Conservation (phyloP, 2,329 filamentous ascomycete genomes). For the Colletotrichum sp. region DNA sequence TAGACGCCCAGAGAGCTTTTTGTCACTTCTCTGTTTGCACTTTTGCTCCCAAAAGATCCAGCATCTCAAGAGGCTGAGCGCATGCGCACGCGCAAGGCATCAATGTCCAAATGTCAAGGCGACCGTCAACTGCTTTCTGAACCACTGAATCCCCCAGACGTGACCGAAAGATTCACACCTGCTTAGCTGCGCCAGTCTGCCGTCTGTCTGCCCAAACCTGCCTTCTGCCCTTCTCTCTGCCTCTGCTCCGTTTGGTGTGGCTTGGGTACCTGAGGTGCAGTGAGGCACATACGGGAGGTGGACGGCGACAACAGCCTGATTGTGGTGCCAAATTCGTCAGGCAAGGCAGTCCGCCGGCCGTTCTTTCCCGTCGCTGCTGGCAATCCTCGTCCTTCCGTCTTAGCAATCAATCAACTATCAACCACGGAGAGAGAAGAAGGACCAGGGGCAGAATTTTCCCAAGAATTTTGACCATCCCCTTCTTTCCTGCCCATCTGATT, state of each 20-base stretch:
- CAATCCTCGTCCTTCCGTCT: not conserved
- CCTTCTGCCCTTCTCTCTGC: not conserved
- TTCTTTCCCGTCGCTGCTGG: not conserved
- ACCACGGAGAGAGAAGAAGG: not conserved
- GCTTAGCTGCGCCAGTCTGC: not conserved
- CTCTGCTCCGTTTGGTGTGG: not conserved
- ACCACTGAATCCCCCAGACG: not conserved
- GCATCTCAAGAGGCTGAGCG: not conserved
- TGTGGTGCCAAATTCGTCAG: not conserved
- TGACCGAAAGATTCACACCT: not conserved
- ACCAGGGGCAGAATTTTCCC: not conserved
- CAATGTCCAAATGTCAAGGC: not conserved
- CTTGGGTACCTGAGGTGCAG: not conserved
- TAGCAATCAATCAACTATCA: not conserved
- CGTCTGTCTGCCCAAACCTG: not conserved
- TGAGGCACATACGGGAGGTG: not conserved
- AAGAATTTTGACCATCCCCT: not conserved
- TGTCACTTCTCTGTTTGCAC: not conserved
- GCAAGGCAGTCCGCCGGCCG: not conserved
- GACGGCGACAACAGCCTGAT: conserved; percentile 3
- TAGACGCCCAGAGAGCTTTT: not conserved
- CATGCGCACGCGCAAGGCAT: not conserved
- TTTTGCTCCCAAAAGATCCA: not conserved
- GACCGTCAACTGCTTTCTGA: not conserved
- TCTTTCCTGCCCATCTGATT: not conserved